Conservation (phyloP, 805 yeast genomes). For the Candida glaebosa region DNA sequence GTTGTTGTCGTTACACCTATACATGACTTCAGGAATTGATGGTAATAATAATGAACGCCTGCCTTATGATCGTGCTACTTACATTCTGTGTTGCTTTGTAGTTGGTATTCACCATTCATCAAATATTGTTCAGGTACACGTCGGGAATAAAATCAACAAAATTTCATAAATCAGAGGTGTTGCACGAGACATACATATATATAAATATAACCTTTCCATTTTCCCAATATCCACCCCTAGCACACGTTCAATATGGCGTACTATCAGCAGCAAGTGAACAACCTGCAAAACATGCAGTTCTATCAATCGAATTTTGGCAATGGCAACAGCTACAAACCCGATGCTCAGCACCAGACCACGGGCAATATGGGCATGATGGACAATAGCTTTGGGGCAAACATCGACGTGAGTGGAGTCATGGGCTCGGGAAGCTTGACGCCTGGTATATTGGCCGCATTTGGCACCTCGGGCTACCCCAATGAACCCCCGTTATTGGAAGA, state of each 20-base stretch:
- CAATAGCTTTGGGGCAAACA: constrained; percentile 29
- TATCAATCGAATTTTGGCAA: constrained; percentile 35
- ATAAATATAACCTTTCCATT: too few species aligned
- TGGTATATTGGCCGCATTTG: constrained; percentile 88
- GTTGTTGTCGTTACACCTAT: too few species aligned
- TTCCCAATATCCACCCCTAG: too few species aligned
- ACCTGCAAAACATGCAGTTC: constrained; percentile 39
- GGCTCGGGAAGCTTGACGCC: constrained; percentile 51
- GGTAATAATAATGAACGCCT: too few species aligned
- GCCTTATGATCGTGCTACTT: too few species aligned
- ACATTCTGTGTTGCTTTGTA: too few species aligned
- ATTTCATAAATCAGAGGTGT: too few species aligned
- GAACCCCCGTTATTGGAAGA: constrained; percentile 93
- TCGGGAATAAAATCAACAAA: too few species aligned
- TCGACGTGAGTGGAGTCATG: constrained; percentile 41
- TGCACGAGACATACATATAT: too few species aligned
- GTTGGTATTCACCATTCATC: too few species aligned
- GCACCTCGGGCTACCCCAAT: constrained; percentile 91
- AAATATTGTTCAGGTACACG: background rate
- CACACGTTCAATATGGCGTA: constrained; percentile 33
- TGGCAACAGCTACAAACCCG: constrained; percentile 20
- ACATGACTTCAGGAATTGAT: too few species aligned
- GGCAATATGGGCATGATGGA: constrained; percentile 37
- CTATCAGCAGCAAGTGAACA: constrained; percentile 32
- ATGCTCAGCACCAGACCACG: background rate